Conservation (phyloP, 352 stramenopile genomes). For the Phytophthora sojae region DNA sequence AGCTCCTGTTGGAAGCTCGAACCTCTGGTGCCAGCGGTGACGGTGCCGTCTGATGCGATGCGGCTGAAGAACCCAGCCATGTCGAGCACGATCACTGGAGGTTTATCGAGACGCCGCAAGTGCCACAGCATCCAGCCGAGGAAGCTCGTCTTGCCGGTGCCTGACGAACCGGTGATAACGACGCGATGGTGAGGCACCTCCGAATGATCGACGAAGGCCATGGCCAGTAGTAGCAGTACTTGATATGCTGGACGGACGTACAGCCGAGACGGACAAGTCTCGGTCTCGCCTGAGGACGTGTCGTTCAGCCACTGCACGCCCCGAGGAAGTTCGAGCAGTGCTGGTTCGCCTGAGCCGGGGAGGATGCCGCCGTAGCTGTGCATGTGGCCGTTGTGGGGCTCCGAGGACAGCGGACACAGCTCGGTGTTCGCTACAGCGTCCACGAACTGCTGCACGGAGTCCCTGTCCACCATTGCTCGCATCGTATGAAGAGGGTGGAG, state of each 20-base stretch:
- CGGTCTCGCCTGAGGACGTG: background rate
- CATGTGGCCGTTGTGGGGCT: conserved; percentile 25
- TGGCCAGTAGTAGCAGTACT: conserved; percentile 32
- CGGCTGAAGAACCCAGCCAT: conserved; percentile 41
- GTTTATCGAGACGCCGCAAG: conserved; percentile 14
- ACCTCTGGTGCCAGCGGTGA: conserved; percentile 29
- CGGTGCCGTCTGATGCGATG: conserved; percentile 28
- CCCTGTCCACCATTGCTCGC: conserved; percentile 8
- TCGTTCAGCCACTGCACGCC: conserved; percentile 23
- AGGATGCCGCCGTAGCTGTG: conserved; percentile 28
- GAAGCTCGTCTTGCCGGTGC: conserved; percentile 52
- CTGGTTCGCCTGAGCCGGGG: conserved; percentile 23
- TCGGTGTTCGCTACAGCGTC: conserved; percentile 10
- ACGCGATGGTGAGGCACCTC: conserved; percentile 31
- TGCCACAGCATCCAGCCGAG: conserved; percentile 46
- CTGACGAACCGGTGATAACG: conserved; percentile 43
- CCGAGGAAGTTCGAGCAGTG: conserved; percentile 23
- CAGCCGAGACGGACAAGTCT: conserved; percentile 14
- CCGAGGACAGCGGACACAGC: conserved; percentile 12
- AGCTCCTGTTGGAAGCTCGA: conserved; percentile 41
- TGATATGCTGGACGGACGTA: conserved; percentile 41
- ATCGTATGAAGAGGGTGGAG: conserved; percentile 2
- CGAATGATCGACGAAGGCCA: conserved; percentile 36
- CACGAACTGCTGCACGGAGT: conserved; percentile 30
- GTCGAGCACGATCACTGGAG: conserved; percentile 42